Base-by-base conservation (phyloP, 306 rosid genomes). In the Amphicarpaea edgeworthii region DNA sequence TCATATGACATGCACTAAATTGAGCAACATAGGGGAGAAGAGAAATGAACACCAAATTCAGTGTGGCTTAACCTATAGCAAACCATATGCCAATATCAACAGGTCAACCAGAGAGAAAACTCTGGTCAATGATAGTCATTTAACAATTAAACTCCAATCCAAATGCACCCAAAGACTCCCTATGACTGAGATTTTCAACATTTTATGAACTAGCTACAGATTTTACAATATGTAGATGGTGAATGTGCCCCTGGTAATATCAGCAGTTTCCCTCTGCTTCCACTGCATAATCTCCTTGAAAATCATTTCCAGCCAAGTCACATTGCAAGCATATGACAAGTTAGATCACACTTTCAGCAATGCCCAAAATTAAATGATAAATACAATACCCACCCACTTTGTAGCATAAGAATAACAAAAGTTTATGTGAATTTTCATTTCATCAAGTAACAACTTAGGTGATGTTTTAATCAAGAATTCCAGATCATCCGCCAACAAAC, bases 141-240 rank as follows among this genome's bases (percentile, higher is more conserved):
- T 5, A 19, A 64, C 4, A 38, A 43, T 12, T 7, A 41, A 41
- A 41, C 72, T 38, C 37, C 20, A 32, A 75, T 30, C 38, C 8
- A 47, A 59, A 23, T n/a, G 59, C 65, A 30, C 23, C 41, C 37
- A 72, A 46, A 49, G 26, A 21, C 64, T 34, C 15, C 61, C 8
- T 9, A 12, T 34, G 54, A 63, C 16, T 49, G 24, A 59, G 34
- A 60, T 45, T 73, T 60, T 59, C 46, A 73, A 37, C 38, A 73
- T 28, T 17, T 55, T 28, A 42, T 6, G 58, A 60, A 42, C 57
- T 41, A 60, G 62, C 20, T 41, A 58, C 30, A 58, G 68, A 41
- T 73, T 73, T 59, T 47, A 58, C 16, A 58, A 58, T 40, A 42
- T 73, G 20, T 42, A 73, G 68, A 23, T 24, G 19, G 51, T 72